Evolutionary conservation across 306 rosid genomes (phyloP).

Genomic region (Sindora glabra): DNA sequence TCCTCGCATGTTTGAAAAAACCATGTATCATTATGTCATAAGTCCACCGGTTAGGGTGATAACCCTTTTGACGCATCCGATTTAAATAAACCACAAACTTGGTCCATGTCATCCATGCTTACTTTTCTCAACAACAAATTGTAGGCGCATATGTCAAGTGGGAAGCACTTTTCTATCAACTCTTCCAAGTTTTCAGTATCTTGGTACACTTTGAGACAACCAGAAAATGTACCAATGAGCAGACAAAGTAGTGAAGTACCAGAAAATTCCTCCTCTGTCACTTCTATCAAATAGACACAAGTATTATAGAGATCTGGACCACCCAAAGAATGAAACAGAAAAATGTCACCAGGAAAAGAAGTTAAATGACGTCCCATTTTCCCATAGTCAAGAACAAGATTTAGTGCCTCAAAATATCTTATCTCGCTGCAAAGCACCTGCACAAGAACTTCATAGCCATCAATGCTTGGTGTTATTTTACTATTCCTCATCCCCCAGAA

Average conservation of each 20-base stretch:
- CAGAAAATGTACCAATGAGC: conserved; percentile 58
- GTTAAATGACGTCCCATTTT: conserved; percentile 55
- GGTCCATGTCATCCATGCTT: conserved; percentile 30
- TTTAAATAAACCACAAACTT: conserved; percentile 43
- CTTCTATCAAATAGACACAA: conserved; percentile 41
- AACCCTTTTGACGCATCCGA: conserved; percentile 51
- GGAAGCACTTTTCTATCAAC: conserved; percentile 58
- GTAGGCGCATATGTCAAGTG: conserved; percentile 51
- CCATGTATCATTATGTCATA: conserved; percentile 51
- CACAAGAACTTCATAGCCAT: conserved; percentile 55
- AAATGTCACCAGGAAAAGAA: conserved; percentile 58
- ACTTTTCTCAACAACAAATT: conserved; percentile 54
- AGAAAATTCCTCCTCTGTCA: too few species aligned
- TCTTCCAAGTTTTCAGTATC: conserved; percentile 41
- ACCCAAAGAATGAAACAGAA: conserved; percentile 51
- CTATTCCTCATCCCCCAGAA: conserved; percentile 33
- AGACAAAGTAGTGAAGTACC: conserved; percentile 36
- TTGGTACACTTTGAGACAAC: conserved; percentile 29
- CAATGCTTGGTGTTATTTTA: conserved; percentile 39
- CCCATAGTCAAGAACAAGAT: conserved; percentile 44
- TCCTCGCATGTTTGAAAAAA: conserved; percentile 48
- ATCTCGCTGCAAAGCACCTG: conserved; percentile 27
- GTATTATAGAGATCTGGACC: conserved; percentile 37
- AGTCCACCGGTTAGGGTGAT: conserved; percentile 55
- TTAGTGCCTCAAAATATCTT: conserved; percentile 39